These are phyloP conservation scores for Scheffersomyces spartinae DNA, from an alignment of 805 yeast species.

Conservation along the genomic window DNA sequence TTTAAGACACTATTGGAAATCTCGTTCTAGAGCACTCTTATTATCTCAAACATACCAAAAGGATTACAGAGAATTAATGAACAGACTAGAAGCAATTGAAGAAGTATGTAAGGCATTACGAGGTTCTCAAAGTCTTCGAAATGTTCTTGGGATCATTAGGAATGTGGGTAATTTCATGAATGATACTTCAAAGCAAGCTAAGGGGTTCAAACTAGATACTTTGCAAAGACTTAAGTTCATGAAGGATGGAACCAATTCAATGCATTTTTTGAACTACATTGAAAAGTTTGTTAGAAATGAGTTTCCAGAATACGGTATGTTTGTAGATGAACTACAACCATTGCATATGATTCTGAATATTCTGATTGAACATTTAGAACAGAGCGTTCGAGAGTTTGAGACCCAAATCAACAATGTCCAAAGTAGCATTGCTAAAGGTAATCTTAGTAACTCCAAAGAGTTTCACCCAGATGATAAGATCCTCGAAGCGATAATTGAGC, in stretches of 20 bases:
- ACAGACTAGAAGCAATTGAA: conserved; percentile 61
- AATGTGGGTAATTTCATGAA: conserved; percentile 97
- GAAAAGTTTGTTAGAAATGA: conserved; percentile 78
- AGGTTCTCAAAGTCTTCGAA: conserved; percentile 54
- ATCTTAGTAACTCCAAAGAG: conserved; percentile 62
- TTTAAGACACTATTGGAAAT: conserved; percentile 81
- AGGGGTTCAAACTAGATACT: conserved; percentile 86
- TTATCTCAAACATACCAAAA: conserved; percentile 60
- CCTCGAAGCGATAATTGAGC: conserved; percentile 46
- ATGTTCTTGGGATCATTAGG: conserved; percentile 71
- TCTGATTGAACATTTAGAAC: conserved; percentile 69
- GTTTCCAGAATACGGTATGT: conserved; percentile 67
- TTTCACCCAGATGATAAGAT: conserved; percentile 82
- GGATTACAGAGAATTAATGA: conserved; percentile 63
- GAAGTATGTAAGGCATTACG: conserved; percentile 58
- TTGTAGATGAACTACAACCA: conserved; percentile 61
- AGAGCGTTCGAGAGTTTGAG: conserved; percentile 57
- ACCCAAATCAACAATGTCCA: conserved; percentile 57
- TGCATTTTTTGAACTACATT: conserved; percentile 86
- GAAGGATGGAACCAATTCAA: conserved; percentile 77
- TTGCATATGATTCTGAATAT: conserved; percentile 54
- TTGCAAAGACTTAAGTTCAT: conserved; percentile 81
- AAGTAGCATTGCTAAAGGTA: conserved; percentile 69
- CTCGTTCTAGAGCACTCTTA: conserved; percentile 76
- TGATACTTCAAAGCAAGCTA: conserved; percentile 81